Evolutionary conservation across 768 basidiomycete genomes (phyloP), one percentile per base, ranked within the genome.

Genomic region (Jaapia argillacea): DNA sequence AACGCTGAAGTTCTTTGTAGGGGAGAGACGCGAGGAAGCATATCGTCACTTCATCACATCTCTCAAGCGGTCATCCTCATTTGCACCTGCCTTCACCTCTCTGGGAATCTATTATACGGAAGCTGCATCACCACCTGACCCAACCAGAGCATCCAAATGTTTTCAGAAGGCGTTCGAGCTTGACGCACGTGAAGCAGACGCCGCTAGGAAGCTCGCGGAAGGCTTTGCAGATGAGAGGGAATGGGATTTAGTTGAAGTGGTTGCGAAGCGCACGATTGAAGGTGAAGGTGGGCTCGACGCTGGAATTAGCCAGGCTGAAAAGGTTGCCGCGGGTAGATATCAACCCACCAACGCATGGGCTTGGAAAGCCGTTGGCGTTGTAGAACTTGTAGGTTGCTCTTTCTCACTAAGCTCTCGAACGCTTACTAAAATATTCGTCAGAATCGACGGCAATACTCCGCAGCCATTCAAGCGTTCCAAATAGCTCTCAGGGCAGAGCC

Each of bases 141-240:
- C 78, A 20, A 75, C 76, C 4, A 79, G 93, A 27, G 86, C 94
- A 0, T 84, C 87, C 3, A 93, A 92, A 58, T 98, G 94, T 58
- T 97, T 94, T 61, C 92, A 98, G 54, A 97, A 94, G 55, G 96
- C 94, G 0, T 97, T 99, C 53, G 96, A 98, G 59, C 77, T 98
- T 4, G 94, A 98, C 63, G 75, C 91, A 2, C 74, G 85, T 13
- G 89, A 99, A 61, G 79, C 72, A 7, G 78, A 84, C 18, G 91
- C 96, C 1, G 96, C 94, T 0, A 71, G 74, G 42, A 71, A 80
- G 45, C 71, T 99, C 3, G 92, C 90, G 0, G 78, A 84, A 51
- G 84, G 87, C 2, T 97, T 97, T 59, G 91, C 93, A 0, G 81
- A 91, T 44, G 87, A 96, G 49, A 72, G 78, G 42, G 94, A 96